Evolutionary conservation across 352 stramenopile genomes (phyloP), one percentile per base, ranked within the genome.

Genomic region (Pythium rhizo-oryzae): DNA sequence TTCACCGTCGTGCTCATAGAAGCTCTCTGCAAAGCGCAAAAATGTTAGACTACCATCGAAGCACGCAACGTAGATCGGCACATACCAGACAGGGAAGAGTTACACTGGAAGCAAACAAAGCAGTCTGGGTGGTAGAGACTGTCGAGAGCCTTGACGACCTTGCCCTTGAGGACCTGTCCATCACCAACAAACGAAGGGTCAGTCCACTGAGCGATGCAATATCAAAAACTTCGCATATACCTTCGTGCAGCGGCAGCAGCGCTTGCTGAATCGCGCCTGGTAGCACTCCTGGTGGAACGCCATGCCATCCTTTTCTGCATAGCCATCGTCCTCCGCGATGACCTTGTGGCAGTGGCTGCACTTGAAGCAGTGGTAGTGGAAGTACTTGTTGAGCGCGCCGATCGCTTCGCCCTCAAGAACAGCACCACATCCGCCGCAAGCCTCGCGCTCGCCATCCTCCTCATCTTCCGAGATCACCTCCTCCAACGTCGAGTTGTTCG

Each of bases 341-440:
- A 89, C 72, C 30, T 79, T 75, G 43, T 63, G 79, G 57, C 86
- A 94, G 64, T 94, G 78, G 54, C 76, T 88, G 69, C 86, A 94
- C 69, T 94, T 92, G 70, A 94, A 94, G 67, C 86, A 94, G 78
- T 94, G 81, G 59, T 88, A 86, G 63, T 94, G 86, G 71, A 92
- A 94, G 67, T 91, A 94, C 43, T 90, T 79, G 74, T 89, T 89
- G 43, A 94, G 44, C 15, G 86, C 86, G n/a, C 83, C 84, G 53
- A 94, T 80, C 21, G 86, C 86, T 76, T 94, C 86, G 28, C 86
- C 86, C 59, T 94, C 84, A 24, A 94, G 75, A 18, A 92, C 84
- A 35, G 77, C 73, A 3, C 76, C 75, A 58, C 86, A 94, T 25
- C 83, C 86, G 59, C 82, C 86, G 50, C 86, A 94, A 28, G 89